Conservation (phyloP, 108 stramenopile species). For the Nitzschia sp. region DNA sequence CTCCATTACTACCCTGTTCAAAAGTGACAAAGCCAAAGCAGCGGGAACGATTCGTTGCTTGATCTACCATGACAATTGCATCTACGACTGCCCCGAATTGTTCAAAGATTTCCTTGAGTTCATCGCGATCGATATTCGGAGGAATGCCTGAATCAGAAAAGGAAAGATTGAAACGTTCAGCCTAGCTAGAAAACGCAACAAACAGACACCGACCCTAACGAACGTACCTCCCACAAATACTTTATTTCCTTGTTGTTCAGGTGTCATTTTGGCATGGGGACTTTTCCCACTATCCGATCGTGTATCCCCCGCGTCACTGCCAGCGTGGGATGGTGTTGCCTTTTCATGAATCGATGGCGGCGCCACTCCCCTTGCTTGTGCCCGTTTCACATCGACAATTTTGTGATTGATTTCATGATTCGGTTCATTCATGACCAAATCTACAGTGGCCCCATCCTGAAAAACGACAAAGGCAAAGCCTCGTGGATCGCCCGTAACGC, state of each 20-base stretch:
- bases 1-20: constrained; percentile 78
- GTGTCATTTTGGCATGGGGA: constrained; percentile 44
- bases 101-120: constrained; percentile 83
- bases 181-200: too few species aligned
- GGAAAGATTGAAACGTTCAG: neutral
- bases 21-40: constrained; percentile 94
- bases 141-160: constrained; percentile 71
- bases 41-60: constrained; percentile 67
- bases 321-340: neutral
- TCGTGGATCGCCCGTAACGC: constrained; percentile 86
- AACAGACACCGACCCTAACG: too few species aligned
- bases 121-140: constrained; percentile 75
- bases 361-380: constrained; percentile 84
- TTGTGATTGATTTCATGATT: constrained; percentile 90
- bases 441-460: constrained; percentile 71
- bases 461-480: constrained; percentile 95
- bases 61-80: constrained; percentile 88
- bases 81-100: constrained; percentile 83
- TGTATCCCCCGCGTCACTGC: constrained; percentile 5
- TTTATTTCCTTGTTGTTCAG: constrained; percentile 65
- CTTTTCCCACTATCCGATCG: neutral
- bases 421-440: constrained; percentile 75
- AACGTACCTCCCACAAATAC: constrained; percentile 42
- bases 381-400: constrained; percentile 87
- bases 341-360: constrained; percentile 78